These are phyloP conservation scores for Sporothrix pseudoabietina DNA, from an alignment of 2,329 filamentous ascomycete species.

Conservation along the genomic window DNA sequence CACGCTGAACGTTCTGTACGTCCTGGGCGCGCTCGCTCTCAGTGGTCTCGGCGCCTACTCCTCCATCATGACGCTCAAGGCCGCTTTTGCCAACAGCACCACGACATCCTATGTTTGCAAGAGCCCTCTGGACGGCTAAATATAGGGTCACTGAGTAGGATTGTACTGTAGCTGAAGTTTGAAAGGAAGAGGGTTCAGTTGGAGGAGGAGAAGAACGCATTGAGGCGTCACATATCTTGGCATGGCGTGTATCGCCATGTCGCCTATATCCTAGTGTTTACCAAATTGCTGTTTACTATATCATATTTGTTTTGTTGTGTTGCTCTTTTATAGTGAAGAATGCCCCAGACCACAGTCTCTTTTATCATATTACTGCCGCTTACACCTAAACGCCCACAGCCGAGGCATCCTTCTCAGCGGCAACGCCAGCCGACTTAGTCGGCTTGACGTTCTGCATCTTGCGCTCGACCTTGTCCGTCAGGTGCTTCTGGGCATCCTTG, in stretches of 20 bases:
- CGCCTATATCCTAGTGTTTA: background rate
- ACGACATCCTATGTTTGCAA: conserved; percentile 35
- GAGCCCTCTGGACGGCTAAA: conserved; percentile 32
- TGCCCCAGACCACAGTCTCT: too few relatives aligned
- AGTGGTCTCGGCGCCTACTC: conserved; percentile 33
- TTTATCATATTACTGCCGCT: too few relatives aligned
- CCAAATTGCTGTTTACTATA: background rate
- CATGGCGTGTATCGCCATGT: background rate
- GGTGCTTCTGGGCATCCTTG: conserved; percentile 26
- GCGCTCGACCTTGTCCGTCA: conserved; percentile 26
- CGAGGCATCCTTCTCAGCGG: background rate
- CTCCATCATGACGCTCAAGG: conserved; percentile 31
- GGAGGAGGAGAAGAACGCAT: background rate
- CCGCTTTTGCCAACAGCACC: conserved; percentile 29
- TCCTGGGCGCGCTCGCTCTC: conserved; percentile 33
- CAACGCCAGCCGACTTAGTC: background rate
- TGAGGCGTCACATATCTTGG: background rate
- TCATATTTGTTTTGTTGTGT: background rate
- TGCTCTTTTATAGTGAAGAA: too few relatives aligned
- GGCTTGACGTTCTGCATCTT: conserved; percentile 20
- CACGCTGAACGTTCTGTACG: conserved; percentile 30
- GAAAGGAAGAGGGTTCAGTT: too few relatives aligned
- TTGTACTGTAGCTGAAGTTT: too few relatives aligned
- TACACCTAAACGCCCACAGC: background rate
- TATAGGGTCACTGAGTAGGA: background rate